These are phyloP conservation scores for Platismatia glauca DNA, from an alignment of 495 filamentous ascomycete species.

Conservation along the genomic window DNA sequence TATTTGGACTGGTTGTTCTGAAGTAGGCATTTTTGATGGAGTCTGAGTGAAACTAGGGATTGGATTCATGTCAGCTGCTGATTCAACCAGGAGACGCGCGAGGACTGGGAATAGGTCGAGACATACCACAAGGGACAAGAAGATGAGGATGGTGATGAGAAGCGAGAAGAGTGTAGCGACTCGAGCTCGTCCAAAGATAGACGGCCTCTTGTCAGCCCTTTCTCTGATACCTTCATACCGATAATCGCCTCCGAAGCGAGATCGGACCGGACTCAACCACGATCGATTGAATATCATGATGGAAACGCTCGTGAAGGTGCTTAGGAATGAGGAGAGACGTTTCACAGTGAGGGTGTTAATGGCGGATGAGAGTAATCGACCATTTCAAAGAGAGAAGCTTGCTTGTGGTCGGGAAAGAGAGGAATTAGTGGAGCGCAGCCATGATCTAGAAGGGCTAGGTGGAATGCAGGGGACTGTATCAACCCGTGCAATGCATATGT, in stretches of 20 bases:
- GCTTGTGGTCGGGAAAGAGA: neutral
- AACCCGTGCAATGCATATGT: too few species aligned
- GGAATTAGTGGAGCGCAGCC: neutral
- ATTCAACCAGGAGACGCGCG: neutral
- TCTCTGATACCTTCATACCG: neutral
- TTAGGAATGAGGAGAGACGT: neutral
- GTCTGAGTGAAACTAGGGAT: neutral
- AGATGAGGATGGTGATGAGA: neutral
- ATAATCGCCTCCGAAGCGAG: conserved; percentile 2
- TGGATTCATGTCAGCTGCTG: neutral
- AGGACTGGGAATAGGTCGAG: neutral
- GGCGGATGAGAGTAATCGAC: too few species aligned
- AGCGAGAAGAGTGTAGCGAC: neutral
- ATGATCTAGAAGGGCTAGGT: neutral
- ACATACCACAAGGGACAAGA: conserved; percentile 1
- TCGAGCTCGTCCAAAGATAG: conserved; percentile 4
- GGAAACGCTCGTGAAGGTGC: too few species aligned
- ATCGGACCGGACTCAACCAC: neutral
- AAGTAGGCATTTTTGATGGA: neutral
- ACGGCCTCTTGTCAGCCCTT: neutral
- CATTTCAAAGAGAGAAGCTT: neutral
- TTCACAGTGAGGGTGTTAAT: neutral
- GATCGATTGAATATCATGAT: conserved; percentile 4
- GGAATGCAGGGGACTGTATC: neutral
- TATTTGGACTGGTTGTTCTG: neutral